phyloP scores from a whole-genome alignment of 768 basidiomycete species.

The Mycena galopus region DNA sequence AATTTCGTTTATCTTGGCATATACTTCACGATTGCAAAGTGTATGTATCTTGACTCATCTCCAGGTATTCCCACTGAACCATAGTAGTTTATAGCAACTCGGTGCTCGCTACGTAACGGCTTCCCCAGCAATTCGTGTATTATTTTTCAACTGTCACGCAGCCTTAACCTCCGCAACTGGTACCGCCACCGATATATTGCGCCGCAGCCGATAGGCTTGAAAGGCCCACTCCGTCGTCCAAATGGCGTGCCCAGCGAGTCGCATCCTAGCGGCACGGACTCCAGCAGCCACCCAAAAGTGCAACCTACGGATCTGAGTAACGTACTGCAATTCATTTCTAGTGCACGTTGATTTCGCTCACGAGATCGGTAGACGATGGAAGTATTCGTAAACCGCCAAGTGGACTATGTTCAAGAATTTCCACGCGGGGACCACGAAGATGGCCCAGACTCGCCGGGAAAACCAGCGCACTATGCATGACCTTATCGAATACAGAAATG shows the following conservation, averaged over 20 bases:
- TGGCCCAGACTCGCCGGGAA: background rate
- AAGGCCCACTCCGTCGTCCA: background rate
- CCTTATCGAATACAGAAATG: too few relatives aligned
- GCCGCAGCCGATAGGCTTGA: constrained; percentile 24
- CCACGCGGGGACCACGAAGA: background rate
- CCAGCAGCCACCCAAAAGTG: background rate
- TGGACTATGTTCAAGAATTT: constrained; percentile 7
- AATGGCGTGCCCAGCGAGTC: background rate
- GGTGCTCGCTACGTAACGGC: constrained; percentile 28
- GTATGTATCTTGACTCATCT: background rate
- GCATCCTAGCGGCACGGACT: background rate
- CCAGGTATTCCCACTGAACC: background rate
- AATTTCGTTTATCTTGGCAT: constrained; percentile 32
- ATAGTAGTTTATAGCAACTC: constrained; percentile 31
- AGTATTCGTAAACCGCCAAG: constrained; percentile 15
- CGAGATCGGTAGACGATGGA: constrained; percentile 10
- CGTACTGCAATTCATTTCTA: background rate
- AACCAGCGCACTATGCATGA: constrained; percentile 9
- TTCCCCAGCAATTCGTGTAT: background rate
- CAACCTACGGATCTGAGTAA: background rate
- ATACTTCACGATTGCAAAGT: constrained; percentile 22
- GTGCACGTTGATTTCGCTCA: background rate
- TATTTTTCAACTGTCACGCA: background rate
- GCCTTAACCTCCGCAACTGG: constrained; percentile 34
- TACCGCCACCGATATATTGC: constrained; percentile 31